Base-by-base conservation (phyloP, 2,329 filamentous ascomycete species). In the Alternaria arbusti region DNA sequence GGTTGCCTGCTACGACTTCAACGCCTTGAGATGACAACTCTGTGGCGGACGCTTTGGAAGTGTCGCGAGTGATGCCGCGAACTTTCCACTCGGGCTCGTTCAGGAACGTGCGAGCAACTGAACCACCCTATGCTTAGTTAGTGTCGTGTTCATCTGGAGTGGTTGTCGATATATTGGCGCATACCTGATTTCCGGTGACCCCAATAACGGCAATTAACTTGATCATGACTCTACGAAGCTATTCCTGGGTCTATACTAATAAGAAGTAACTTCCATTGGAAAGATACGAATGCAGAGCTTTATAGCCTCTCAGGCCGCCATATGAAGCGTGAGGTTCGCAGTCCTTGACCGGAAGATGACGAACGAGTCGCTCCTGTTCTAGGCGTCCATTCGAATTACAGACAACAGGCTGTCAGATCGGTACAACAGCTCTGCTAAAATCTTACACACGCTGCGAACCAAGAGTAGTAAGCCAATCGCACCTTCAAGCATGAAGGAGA, bases 41-140 rank as follows among this genome's bases (percentile, higher is more conserved):
- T 40, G 78, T 68, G 9, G 80, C 74, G 32, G 79, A 79, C 6
- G 70, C 51, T 17, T 79, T 77, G 54, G 71, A 69, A 1, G 81
- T 78, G 65, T 84, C 81, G 54, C 84, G 83, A 36, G 84, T 84
- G 20, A 84, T 69, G 60, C 76, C 79, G 13, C 78, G 75, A 59
- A 81, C 61, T 32, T 66, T 67, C 67, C 70, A 75, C 46, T 56
- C 65, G 6, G 70, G 59, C n/a, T 67, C 59, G 13, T 59, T 28
- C 54, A 72, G 65, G 66, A 77, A 78, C 43, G 64, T 54, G 15
- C 66, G 49, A 26, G 74, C 74, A 12, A 72, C 71, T 30, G 49
- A 51, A 5, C 49, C 49, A 23, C 49, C 49, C 70, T 74, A 57
- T 20, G 17, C 12, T 43, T 10, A n/a, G 63, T 23, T 17, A 47